Conservation (phyloP, 2,329 filamentous ascomycete genomes). For the Phialocephala sp. region DNA sequence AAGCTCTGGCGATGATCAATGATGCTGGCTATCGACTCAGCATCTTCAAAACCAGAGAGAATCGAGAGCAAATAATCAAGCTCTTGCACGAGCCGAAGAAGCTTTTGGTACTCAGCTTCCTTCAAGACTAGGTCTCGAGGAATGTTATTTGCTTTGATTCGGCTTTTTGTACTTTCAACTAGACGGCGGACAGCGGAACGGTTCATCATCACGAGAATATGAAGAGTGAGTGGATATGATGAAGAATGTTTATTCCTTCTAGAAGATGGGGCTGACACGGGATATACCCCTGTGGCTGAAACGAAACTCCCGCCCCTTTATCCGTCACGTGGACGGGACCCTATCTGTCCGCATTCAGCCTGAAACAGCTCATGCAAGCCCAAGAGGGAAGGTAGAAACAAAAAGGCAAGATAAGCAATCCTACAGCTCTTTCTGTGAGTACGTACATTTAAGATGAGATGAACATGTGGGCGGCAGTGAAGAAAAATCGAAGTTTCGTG, state of each 20-base stretch:
- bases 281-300: not conserved
- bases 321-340: not conserved
- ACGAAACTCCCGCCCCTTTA: not conserved
- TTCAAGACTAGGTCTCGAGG: not conserved
- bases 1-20: not conserved
- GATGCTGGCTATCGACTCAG: not conserved
- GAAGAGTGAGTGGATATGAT: not conserved
- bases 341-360: not conserved
- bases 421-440: too few species aligned
- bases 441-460: too few species aligned
- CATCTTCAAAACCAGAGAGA: not conserved
- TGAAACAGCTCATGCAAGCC: not conserved
- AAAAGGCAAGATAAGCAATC: not conserved
- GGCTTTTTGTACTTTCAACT: not conserved
- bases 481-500: too few species aligned
- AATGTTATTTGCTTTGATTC: not conserved
- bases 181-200: not conserved
- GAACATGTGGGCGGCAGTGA: too few species aligned
- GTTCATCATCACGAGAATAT: not conserved
- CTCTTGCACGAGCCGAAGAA: not conserved
- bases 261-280: not conserved
- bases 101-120: not conserved
- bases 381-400: not conserved
- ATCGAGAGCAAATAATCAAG: not conserved
- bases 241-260: not conserved